These are phyloP conservation scores for Ophiostoma pallidulum DNA, from an alignment of 2,329 filamentous ascomycete species.

Conservation along the genomic window DNA sequence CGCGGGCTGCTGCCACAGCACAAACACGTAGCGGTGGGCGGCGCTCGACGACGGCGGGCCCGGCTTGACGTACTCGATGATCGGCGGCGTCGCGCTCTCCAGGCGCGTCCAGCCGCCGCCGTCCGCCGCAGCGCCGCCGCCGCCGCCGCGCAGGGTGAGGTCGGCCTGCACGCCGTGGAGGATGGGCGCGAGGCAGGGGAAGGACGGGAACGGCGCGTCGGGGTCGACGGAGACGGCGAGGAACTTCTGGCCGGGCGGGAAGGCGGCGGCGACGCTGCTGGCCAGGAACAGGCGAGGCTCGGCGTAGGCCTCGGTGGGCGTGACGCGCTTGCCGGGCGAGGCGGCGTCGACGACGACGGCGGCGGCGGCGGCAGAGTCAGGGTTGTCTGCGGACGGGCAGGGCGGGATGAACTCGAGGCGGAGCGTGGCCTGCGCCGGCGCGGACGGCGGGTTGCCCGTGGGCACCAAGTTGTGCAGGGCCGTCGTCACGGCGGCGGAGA, in stretches of 20 bases:
- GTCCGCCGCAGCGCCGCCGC: constrained; percentile 4
- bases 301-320: background rate
- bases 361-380: background rate
- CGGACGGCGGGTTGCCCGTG: background rate
- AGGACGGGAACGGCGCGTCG: constrained; percentile 36
- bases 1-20: constrained; percentile 16
- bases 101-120: constrained; percentile 9
- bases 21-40: constrained; percentile 15
- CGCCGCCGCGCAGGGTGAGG: constrained; percentile 17
- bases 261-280: background rate
- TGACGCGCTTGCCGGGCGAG: background rate
- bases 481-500: background rate
- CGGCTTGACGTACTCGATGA: constrained; percentile 10
- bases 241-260: constrained; percentile 21
- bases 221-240: constrained; percentile 35
- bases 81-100: background rate
- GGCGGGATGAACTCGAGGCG: background rate
- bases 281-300: background rate
- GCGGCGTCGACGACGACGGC: background rate
- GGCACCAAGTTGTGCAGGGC: background rate
- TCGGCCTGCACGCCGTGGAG: constrained; percentile 39
- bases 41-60: constrained; percentile 12
- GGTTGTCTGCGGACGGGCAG: too few relatives aligned
- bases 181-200: constrained; percentile 33
- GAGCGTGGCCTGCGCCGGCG: constrained; percentile 1